phyloP scores from a whole-genome alignment of 2,329 filamentous ascomycete genomes.

The Thelonectria olida region DNA sequence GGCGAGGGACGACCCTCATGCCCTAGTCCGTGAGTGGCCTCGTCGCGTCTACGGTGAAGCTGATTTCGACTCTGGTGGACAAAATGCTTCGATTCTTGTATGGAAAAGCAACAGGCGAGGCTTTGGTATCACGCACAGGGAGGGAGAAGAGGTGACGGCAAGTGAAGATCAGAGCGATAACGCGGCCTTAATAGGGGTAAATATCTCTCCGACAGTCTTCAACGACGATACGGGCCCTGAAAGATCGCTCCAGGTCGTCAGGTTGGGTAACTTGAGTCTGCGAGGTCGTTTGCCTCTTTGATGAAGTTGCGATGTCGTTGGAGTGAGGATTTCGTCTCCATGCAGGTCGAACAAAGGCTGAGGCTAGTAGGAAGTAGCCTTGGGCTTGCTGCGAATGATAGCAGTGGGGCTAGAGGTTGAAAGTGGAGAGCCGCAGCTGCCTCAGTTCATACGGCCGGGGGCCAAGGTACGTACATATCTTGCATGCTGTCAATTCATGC shows the following conservation, averaged over 20 bases:
- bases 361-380: slow-evolving; percentile 17
- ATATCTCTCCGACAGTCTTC: neutral
- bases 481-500: neutral
- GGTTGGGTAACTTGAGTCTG: neutral
- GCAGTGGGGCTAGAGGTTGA: slow-evolving; percentile 15
- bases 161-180: neutral
- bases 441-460: neutral
- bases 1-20: slow-evolving; percentile 11
- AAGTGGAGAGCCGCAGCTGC: slow-evolving; percentile 9
- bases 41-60: slow-evolving; percentile 3
- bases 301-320: slow-evolving; percentile 18
- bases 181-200: neutral
- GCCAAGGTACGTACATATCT: slow-evolving; percentile 2
- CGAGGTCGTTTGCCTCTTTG: slow-evolving; percentile 1
- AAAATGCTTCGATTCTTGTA: neutral
- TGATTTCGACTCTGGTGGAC: neutral
- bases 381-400: slow-evolving; percentile 16
- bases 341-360: slow-evolving; percentile 18
- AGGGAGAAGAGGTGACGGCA: neutral
- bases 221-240: neutral
- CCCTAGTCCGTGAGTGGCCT: neutral
- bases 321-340: slow-evolving; percentile 16
- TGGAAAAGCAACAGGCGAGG: neutral
- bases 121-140: slow-evolving; percentile 11
- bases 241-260: neutral